Evolutionary conservation across 1,139 yeast genomes (phyloP).

Genomic region (Taiozyma sp.): DNA sequence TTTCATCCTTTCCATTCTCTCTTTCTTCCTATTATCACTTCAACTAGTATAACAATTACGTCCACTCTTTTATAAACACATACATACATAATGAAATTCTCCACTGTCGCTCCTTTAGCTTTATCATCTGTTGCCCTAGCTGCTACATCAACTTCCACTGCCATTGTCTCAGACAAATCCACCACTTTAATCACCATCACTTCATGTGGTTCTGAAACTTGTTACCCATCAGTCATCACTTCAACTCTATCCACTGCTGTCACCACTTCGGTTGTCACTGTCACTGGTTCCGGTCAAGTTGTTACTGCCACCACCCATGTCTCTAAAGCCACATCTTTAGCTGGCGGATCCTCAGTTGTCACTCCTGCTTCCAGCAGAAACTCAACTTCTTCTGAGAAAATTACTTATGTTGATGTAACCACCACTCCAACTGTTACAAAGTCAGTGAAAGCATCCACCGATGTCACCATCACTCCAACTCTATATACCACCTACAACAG

Average conservation of each 20-base stretch:
- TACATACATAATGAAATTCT: slow-evolving; percentile 17
- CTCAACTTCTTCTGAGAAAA: neutral
- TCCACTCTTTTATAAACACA: slow-evolving; percentile 11
- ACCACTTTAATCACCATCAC: slow-evolving; percentile 45
- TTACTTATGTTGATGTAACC: neutral
- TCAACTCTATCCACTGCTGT: slow-evolving; percentile 21
- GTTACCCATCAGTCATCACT: slow-evolving; percentile 22
- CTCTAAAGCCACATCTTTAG: slow-evolving; percentile 26
- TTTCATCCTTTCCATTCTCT: neutral
- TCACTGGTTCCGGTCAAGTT: slow-evolving; percentile 14
- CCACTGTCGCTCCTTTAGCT: slow-evolving; percentile 17
- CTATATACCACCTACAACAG: slow-evolving; percentile 24
- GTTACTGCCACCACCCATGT: slow-evolving; percentile 25
- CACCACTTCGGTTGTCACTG: slow-evolving; percentile 14
- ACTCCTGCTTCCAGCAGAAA: slow-evolving; percentile 10
- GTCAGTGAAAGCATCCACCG: slow-evolving; percentile 28
- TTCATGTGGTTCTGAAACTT: slow-evolving; percentile 32
- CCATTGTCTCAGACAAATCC: slow-evolving; percentile 26
- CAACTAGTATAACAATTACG: slow-evolving; percentile 1
- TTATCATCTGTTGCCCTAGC: slow-evolving; percentile 27
- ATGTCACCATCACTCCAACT: slow-evolving; percentile 28
- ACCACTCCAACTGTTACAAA: slow-evolving; percentile 8
- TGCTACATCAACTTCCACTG: slow-evolving; percentile 29
- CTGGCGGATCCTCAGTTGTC: neutral
- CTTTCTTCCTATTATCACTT: neutral